A percentile compares a stretch with the other conserved stretches of the same genome.
phyloP scores from a whole-genome alignment of 371 early-diverging fungal genomes.

The Mortierella sp. region DNA sequence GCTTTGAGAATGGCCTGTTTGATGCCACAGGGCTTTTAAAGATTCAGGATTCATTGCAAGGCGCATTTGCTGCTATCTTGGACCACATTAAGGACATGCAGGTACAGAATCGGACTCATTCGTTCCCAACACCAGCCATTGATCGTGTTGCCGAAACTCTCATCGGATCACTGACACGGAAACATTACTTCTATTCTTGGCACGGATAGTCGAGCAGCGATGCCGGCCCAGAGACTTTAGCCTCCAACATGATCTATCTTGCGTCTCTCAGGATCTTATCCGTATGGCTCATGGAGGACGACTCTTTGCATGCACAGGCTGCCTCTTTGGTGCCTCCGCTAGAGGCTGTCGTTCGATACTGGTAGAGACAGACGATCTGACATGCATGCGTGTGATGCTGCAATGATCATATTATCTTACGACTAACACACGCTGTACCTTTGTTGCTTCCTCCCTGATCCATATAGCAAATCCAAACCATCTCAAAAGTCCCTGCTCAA shows the following conservation, averaged over 20 bases:
- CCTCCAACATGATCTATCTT: conserved; percentile 32
- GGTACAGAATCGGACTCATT: conserved; percentile 2
- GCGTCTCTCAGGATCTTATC: conserved; percentile 43
- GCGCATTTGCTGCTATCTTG: conserved; percentile 32
- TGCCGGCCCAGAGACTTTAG: conserved; percentile 16
- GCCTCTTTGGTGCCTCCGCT: conserved; percentile 17
- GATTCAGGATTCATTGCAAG: conserved; percentile 39
- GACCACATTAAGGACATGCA: conserved; percentile 49
- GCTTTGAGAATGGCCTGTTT: conserved; percentile 25
- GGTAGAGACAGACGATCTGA: too few species aligned
- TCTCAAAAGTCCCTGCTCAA: conserved; percentile 27
- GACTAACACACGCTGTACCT: too few species aligned
- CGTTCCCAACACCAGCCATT: not conserved
- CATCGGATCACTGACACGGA: not conserved
- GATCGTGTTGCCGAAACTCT: not conserved
- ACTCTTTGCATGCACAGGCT: conserved; percentile 40
- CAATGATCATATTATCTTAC: too few species aligned
- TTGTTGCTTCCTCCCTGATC: too few species aligned
- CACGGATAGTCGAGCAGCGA: conserved; percentile 13
- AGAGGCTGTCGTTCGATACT: conserved; percentile 26
- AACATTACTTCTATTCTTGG: not conserved
- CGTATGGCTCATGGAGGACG: conserved; percentile 43
- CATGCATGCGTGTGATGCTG: too few species aligned
- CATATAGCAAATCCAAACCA: conserved; percentile 36
- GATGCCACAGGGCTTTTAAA: conserved; percentile 43